Base-by-base conservation (phyloP, 768 basidiomycete species). In the Rhodotorula paludigena region DNA sequence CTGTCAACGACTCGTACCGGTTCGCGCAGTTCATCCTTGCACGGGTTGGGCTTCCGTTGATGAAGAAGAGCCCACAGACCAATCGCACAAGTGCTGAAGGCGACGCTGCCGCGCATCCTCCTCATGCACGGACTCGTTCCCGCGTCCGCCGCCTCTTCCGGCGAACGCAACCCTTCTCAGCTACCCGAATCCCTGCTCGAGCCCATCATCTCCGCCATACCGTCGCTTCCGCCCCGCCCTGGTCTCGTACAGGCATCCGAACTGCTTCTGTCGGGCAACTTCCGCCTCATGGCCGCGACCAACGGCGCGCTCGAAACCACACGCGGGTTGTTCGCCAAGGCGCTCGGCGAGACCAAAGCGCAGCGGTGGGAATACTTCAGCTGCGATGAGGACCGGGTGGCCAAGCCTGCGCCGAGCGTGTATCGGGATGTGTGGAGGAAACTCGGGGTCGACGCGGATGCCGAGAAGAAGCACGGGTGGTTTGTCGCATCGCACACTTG, bases 221-320 rank as follows among this genome's bases (percentile, higher is more conserved):
- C 57, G 10, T 1, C 16, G 4, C 42, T 71, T 28, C 9, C 16
- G 0, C 38, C 69, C 11, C 57, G 66, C 33, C 59, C 65, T 1
- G 39, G 45, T 2, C 58, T 71, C 28, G 42, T 20, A 0, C 36
- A 15, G 2, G 54, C 49, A 8, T 51, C 47, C 23, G 23, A n/a
- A 3, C 35, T 47, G 20, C 58, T 66, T 33, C 49, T 54, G 48
- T 4, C 33, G 21, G 16, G 38, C 42, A 8, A 39, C 21, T 64
- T 64, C 54, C 48, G 59, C 28, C 52, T 62, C 7, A 14, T 67
- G 16, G 70, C 63, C 1, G 66, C 59, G 5, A 71, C 70, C 20
- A 71, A 71, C 44, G 70, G 70, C 25, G 58, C 28, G 20, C 48
- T 66, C n/a, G 66, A 61, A 7, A 64, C 55, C 7, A 71, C 70